phyloP scores from a whole-genome alignment of 2,329 filamentous ascomycete genomes.

The Pestalotiopsis sp. region DNA sequence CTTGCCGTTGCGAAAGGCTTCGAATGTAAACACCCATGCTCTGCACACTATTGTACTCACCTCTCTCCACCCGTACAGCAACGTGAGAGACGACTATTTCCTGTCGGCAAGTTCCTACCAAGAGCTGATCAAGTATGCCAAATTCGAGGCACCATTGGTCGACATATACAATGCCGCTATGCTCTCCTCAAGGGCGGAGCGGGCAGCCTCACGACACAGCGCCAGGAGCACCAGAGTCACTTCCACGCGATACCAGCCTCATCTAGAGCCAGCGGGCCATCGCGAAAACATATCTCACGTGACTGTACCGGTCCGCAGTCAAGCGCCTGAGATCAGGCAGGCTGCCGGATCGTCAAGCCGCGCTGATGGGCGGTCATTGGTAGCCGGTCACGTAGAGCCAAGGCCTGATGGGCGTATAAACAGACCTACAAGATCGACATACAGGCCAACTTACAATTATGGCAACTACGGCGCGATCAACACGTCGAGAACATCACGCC shows the following conservation, averaged over 20 bases:
- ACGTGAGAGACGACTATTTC: conserved; percentile 14
- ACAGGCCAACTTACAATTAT: not conserved
- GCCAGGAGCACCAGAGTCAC: too few species aligned
- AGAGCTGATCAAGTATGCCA: conserved; percentile 19
- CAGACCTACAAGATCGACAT: not conserved
- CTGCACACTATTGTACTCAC: conserved; percentile 13
- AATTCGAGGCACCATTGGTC: conserved; percentile 14
- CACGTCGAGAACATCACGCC: not conserved
- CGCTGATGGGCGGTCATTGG: not conserved
- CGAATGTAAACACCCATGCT: conserved; percentile 19
- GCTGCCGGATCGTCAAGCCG: not conserved
- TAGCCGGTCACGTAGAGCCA: not conserved
- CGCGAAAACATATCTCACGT: not conserved
- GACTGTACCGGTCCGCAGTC: not conserved
- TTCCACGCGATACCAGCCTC: not conserved
- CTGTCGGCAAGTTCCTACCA: conserved; percentile 20
- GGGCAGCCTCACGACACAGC: not conserved
- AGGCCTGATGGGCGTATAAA: not conserved
- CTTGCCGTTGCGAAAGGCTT: conserved; percentile 16
- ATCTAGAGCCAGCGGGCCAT: not conserved
- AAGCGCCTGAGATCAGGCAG: not conserved
- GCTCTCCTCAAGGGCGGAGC: not conserved
- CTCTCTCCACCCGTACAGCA: conserved; percentile 16
- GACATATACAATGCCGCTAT: not conserved
- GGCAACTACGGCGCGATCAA: not conserved